Conservation (phyloP, 306 rosid genomes). For the Ormosia emarginata region DNA sequence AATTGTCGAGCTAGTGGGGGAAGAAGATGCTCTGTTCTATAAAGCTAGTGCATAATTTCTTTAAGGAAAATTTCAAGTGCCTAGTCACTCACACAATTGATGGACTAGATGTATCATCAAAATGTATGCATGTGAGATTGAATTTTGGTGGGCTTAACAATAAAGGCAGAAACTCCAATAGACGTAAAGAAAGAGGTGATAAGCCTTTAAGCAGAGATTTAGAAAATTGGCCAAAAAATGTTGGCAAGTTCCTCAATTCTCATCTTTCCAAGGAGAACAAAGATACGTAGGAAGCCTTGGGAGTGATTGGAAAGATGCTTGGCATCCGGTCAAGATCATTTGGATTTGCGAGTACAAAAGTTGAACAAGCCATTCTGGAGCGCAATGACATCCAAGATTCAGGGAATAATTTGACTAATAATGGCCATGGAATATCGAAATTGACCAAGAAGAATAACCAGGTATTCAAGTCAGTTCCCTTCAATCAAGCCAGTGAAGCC, state of each 20-base stretch:
- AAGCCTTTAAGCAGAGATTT: conserved; percentile 89
- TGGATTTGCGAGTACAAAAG: conserved; percentile 97
- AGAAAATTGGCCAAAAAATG: conserved; percentile 69
- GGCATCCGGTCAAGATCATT: conserved; percentile 87
- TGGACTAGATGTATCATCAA: conserved; percentile 85
- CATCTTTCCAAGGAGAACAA: conserved; percentile 91
- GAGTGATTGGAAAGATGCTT: conserved; percentile 80
- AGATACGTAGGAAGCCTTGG: conserved; percentile 92
- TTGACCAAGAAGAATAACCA: too few relatives aligned
- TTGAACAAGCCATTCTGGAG: too few relatives aligned
- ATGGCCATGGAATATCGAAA: too few relatives aligned
- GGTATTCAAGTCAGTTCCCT: too few relatives aligned
- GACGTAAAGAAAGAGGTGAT: conserved; percentile 74
- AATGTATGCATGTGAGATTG: conserved; percentile 85
- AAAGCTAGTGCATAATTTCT: conserved; percentile 78
- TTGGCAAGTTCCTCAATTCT: conserved; percentile 76
- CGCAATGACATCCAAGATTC: too few relatives aligned
- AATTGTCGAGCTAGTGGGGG: too few relatives aligned
- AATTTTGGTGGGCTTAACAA: conserved; percentile 51
- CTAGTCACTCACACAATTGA: conserved; percentile 79
- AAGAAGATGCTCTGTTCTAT: too few relatives aligned
- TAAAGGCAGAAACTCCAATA: conserved; percentile 60
- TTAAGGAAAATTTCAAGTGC: conserved; percentile 79
- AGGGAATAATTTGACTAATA: too few relatives aligned
- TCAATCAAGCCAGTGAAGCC: too few relatives aligned